phyloP scores from a whole-genome alignment of 306 rosid genomes.

The Quercus mongolica region DNA sequence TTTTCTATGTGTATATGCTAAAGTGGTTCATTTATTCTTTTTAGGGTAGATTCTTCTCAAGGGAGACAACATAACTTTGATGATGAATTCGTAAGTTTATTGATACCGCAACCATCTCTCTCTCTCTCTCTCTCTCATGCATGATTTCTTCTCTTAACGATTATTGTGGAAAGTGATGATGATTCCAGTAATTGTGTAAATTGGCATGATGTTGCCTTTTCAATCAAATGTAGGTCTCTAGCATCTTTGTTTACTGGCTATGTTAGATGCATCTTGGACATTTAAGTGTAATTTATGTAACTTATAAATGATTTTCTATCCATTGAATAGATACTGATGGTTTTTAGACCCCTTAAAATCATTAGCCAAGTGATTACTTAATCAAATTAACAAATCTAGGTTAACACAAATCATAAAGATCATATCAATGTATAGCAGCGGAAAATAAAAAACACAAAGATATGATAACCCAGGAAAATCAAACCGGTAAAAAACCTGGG shows the following conservation, averaged over 20 bases:
- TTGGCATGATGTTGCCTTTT: neutral
- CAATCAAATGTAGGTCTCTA: constrained; percentile 6
- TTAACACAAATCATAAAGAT: too few species aligned
- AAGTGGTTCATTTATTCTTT: constrained; percentile 12
- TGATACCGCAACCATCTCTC: neutral
- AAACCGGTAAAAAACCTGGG: too few species aligned
- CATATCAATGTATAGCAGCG: too few species aligned
- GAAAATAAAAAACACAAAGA: too few species aligned
- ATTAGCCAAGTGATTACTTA: too few species aligned
- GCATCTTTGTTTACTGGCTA: neutral
- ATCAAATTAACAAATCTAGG: too few species aligned
- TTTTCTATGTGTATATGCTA: neutral
- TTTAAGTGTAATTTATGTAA: neutral
- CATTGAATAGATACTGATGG: neutral
- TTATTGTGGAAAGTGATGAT: constrained; percentile 61
- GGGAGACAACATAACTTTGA: constrained; percentile 81
- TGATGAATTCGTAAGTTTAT: constrained; percentile 71
- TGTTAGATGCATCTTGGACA: neutral
- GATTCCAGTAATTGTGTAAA: neutral
- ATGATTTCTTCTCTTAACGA: neutral
- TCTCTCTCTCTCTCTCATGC: too few species aligned
- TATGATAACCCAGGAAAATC: too few species aligned
- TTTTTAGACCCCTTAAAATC: too few species aligned
- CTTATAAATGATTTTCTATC: neutral
- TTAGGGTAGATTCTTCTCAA: constrained; percentile 83